phyloP scores from a whole-genome alignment of 805 yeast species.

The Metschnikowia kunwiensis region DNA sequence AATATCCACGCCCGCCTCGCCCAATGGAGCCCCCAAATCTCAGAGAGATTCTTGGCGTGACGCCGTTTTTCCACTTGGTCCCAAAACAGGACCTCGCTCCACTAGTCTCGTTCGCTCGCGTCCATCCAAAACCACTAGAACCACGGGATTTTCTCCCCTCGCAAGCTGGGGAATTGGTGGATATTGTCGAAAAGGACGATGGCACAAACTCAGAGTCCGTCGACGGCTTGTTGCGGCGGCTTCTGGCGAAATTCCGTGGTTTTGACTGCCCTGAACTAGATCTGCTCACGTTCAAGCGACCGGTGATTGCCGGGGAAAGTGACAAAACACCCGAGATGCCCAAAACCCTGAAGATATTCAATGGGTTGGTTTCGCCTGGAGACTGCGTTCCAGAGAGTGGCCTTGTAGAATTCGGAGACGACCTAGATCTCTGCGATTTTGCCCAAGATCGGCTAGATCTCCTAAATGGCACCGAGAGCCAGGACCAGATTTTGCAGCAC shows the following conservation, averaged over 20 bases:
- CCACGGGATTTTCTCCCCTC: conserved; percentile 9
- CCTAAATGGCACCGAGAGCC: conserved; percentile 4
- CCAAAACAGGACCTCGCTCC: conserved; percentile 20
- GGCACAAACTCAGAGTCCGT: conserved; percentile 15
- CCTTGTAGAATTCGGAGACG: conserved; percentile 13
- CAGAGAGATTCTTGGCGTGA: conserved; percentile 14
- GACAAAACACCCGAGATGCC: conserved; percentile 2
- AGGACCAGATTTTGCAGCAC: conserved; percentile 10
- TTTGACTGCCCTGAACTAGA: conserved; percentile 29
- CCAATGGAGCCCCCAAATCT: conserved; percentile 9
- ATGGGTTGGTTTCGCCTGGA: conserved; percentile 10
- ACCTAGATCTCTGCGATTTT: conserved; percentile 7
- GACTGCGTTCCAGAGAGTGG: conserved; percentile 10
- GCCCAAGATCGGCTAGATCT: conserved; percentile 19
- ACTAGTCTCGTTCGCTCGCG: conserved; percentile 13
- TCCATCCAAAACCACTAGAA: conserved; percentile 8
- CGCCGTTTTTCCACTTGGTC: conserved; percentile 16
- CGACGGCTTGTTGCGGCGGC: conserved; percentile 9
- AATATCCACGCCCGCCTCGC: too few species aligned
- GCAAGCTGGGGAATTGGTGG: conserved; percentile 4
- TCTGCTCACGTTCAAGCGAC: conserved; percentile 33
- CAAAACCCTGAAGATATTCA: conserved; percentile 17
- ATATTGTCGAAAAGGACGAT: conserved; percentile 5
- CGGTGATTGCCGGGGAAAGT: conserved; percentile 17
- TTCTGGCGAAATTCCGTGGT: conserved; percentile 21